phyloP scores from a whole-genome alignment of 768 basidiomycete genomes.

The Suillus ampliporus region DNA sequence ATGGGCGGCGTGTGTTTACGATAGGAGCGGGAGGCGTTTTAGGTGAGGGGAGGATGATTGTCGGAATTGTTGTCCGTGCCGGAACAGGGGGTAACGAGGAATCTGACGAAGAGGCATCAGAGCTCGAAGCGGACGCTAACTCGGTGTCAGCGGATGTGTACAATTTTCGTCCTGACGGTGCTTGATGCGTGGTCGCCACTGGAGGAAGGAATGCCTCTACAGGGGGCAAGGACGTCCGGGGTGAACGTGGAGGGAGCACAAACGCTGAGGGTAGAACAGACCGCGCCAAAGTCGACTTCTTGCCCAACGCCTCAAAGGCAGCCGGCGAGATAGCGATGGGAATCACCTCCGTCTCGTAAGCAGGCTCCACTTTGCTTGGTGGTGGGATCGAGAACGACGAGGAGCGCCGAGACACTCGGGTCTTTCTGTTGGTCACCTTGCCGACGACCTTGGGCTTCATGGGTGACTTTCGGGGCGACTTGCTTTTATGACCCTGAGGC shows the following conservation, averaged over 20 bases:
- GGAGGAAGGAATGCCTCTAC: constrained; percentile 45
- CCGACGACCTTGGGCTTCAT: constrained; percentile 51
- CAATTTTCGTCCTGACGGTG: background rate
- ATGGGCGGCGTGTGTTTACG: constrained; percentile 47
- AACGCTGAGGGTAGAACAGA: constrained; percentile 73
- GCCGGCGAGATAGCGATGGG: constrained; percentile 28
- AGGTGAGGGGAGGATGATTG: constrained; percentile 14
- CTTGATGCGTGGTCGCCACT: constrained; percentile 27
- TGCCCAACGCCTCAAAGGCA: constrained; percentile 32
- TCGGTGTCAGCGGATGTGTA: background rate
- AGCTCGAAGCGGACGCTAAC: constrained; percentile 1
- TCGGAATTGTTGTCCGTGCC: constrained; percentile 13
- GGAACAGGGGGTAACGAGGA: constrained; percentile 25
- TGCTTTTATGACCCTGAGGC: constrained; percentile 31
- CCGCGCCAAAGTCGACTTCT: constrained; percentile 35
- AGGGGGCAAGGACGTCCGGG: constrained; percentile 65
- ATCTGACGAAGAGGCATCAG: constrained; percentile 14
- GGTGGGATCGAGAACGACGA: constrained; percentile 44
- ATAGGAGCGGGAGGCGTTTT: constrained; percentile 26
- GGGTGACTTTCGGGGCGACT: constrained; percentile 51
- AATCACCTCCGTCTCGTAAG: constrained; percentile 61
- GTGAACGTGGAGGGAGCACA: constrained; percentile 80
- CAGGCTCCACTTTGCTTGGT: constrained; percentile 43
- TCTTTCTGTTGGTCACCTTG: constrained; percentile 54
- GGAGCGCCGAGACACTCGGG: constrained; percentile 52